These are phyloP conservation scores for Rhytidhysteron rufulum DNA, from an alignment of 2,329 filamentous ascomycete genomes.

Conservation along the genomic window DNA sequence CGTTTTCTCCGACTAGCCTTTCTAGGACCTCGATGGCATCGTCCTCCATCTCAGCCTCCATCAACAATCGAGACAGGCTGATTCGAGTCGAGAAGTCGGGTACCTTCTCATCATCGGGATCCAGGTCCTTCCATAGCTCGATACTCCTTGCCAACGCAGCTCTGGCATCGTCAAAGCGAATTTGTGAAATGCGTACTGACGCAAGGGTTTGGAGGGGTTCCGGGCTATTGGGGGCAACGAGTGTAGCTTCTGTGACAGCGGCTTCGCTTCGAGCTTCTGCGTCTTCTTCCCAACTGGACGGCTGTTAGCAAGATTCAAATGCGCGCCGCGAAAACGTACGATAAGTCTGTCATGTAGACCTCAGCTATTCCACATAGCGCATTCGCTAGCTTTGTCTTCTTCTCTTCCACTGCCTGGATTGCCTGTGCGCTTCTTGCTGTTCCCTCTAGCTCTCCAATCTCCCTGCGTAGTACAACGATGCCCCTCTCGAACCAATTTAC, in stretches of 20 bases:
- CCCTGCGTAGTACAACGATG: constrained; percentile 65
- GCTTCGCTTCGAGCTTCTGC: constrained; percentile 85
- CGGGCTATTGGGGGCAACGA: constrained; percentile 74
- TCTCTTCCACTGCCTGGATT: constrained; percentile 56
- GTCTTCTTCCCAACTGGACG: constrained; percentile 68
- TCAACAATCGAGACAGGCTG: constrained; percentile 76
- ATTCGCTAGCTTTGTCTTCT: constrained; percentile 77
- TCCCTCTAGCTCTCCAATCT: constrained; percentile 62
- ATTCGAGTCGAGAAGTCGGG: constrained; percentile 86
- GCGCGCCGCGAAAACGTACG: constrained; percentile 48
- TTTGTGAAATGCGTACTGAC: constrained; percentile 87
- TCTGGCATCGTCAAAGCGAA: constrained; percentile 71
- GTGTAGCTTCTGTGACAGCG: constrained; percentile 83
- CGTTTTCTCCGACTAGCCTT: constrained; percentile 79
- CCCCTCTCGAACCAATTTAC: constrained; percentile 64
- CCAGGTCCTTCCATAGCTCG: constrained; percentile 75
- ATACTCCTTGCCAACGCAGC: constrained; percentile 76
- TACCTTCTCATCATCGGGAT: constrained; percentile 66
- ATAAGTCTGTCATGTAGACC: constrained; percentile 98
- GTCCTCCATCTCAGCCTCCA: constrained; percentile 84
- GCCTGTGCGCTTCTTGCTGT: constrained; percentile 35
- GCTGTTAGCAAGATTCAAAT: neutral
- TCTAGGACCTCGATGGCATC: constrained; percentile 84
- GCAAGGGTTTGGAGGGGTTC: constrained; percentile 96
- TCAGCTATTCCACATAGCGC: constrained; percentile 93